Evolutionary conservation across 1,284 basidiomycete genomes (phyloP), one percentile per base, ranked within the genome.

Genomic region (Schizophyllum amplum): DNA sequence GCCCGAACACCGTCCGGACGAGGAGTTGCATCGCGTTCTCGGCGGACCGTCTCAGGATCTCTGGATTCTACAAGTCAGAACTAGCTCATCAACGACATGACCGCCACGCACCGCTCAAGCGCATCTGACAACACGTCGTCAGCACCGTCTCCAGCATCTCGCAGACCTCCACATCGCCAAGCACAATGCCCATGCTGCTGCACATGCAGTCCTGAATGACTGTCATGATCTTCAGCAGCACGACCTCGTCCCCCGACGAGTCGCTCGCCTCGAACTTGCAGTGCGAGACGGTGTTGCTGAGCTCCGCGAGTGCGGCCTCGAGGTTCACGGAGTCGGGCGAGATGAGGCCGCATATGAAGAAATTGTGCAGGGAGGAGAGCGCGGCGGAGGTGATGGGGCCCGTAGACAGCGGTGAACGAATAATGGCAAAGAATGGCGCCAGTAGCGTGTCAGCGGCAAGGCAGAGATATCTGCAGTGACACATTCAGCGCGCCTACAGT

Each of bases 191-290:
- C n/a, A 88, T 80, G 54, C 69, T 74, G 25, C 85, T 83, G 58
- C 86, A 84, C 63, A 96, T 78, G 65, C 92, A 86, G 67, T 92
- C 87, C 61, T 91, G 84, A 60, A 99, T 94, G 9, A 98, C 87
- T 13, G 88, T 84, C 75, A 99, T 84, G 62, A 99, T 94, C 67
- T 90, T 90, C 55, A 97, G 80, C 13, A 99, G 78, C 4, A 98
- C 94, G 5, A 98, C 90, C 71, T 99, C 97, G 71, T 99, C 97
- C 17, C 94, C 90, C 24, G 93, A 92, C 3, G 90, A 92, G 66
- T 98, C 95, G 62, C 91, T 96, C 5, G 94, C 92, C 71, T 99
- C 97, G 68, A 99, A 99, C 70, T 97, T 94, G 79, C 96, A 98
- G 66, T 94, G 93, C 6, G 95, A 93, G 9, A 96, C 83, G 0